Base-by-base conservation (phyloP, 305 asterid genomes). In the Solanum chacoense region DNA sequence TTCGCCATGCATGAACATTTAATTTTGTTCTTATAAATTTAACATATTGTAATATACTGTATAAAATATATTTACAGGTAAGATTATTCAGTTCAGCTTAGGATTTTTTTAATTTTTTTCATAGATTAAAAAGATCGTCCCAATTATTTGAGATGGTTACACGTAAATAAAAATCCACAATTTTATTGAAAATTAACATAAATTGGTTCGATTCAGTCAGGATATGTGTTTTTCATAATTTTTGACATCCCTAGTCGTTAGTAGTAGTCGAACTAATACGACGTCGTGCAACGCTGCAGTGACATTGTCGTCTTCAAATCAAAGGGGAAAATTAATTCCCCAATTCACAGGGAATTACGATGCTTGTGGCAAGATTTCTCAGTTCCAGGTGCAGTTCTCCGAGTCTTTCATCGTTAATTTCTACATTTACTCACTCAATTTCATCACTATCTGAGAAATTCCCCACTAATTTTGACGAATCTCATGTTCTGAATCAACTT, bases 401-500 rank as follows among this genome's bases (percentile, higher is more conserved):
- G 79, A 73, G 38, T 73, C 3, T 73, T 73, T 32, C 79, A 10
- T 73, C 4, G 5, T 76, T 76, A 35, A 35, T 35, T 76, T 35
- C 83, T 34, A 35, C 10, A 76, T 76, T 34, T 75, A 1, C 28
- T 75, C 81, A 34, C 14, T 75, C 81, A 75, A 75, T 75, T 76
- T 76, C 83, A 76, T 76, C 83, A 35, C 18, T 35, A 5, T 26
- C 83, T 22, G 29, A 76, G 29, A 35, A 76, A 76, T 35, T 76
- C 83, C 50, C 83, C 28, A 22, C 29, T 55, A 85, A 69, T 4
- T 71, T 72, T 14, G 94, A 93, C 36, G 99, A 96, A 91, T 90
- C 95, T 78, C 92, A 67, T 85, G 88, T 95, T 13, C 92, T 94
- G 87, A 89, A 90, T 89, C 95, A 93, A 89, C 95, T 96, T 69